Conservation (phyloP, 192 early-diverging fungal species). For the Helicostylum pulchrum region DNA sequence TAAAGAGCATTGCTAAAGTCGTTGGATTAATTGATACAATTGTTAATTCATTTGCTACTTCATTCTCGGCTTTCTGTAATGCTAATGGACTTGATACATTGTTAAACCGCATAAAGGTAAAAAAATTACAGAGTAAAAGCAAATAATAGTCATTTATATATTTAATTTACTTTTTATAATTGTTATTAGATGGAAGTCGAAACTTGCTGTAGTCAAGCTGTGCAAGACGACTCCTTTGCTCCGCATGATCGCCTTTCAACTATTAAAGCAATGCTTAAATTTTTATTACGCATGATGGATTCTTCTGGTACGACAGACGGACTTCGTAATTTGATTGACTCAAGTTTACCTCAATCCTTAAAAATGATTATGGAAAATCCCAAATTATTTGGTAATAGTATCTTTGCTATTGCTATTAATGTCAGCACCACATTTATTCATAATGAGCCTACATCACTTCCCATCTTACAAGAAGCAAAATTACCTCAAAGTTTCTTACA, state of each 20-base stretch:
- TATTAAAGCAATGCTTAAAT: constrained; percentile 87
- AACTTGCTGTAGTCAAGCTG: constrained; percentile 38
- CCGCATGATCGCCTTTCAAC: constrained; percentile 72
- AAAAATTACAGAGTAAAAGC: neutral
- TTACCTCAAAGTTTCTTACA: constrained; percentile 82
- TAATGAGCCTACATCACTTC: constrained; percentile 93
- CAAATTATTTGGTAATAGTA: constrained; percentile 73
- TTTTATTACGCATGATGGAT: constrained; percentile 92
- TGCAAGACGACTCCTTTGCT: constrained; percentile 37
- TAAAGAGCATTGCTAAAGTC: constrained; percentile 63
- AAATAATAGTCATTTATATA: neutral
- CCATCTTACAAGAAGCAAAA: constrained; percentile 90
- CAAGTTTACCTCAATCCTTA: constrained; percentile 73
- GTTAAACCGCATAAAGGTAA: constrained; percentile 74
- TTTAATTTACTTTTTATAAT: constrained; percentile 2
- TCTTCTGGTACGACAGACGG: constrained; percentile 87
- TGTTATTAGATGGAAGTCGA: constrained; percentile 53
- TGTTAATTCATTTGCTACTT: constrained; percentile 70
- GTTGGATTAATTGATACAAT: constrained; percentile 81
- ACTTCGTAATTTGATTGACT: constrained; percentile 93
- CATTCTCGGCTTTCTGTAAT: constrained; percentile 78
- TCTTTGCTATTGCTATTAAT: constrained; percentile 87
- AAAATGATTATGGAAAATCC: constrained; percentile 70
- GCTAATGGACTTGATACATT: constrained; percentile 78
- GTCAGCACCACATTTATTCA: constrained; percentile 95